phyloP scores from a whole-genome alignment of 108 stramenopile genomes.

The Parmales sp. region DNA sequence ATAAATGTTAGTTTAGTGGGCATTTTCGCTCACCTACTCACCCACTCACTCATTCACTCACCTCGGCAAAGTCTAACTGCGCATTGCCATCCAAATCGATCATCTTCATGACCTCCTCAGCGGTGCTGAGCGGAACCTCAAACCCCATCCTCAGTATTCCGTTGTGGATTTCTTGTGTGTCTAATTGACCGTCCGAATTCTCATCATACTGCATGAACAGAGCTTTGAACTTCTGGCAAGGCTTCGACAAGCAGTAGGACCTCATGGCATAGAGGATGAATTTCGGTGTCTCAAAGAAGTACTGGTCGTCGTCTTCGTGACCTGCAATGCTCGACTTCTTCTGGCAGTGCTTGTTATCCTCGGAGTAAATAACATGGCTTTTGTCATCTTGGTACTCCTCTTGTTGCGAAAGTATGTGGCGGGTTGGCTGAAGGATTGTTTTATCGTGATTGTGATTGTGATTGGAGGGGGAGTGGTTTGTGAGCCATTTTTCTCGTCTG shows the following conservation, averaged over 20 bases:
- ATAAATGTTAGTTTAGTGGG: no score
- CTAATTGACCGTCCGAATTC: background rate
- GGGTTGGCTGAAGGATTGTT: no score
- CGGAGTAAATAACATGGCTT: no score
- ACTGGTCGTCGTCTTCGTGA: background rate
- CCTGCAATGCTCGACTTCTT: no score
- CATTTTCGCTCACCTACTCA: no score
- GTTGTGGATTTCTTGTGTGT: background rate
- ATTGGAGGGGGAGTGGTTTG: no score
- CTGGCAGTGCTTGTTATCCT: no score
- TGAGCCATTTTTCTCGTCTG: no score
- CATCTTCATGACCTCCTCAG: background rate
- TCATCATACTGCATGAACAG: constrained; percentile 13
- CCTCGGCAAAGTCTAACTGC: background rate
- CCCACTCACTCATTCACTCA: no score
- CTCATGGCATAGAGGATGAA: background rate
- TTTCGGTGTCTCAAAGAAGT: background rate
- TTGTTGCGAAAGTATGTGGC: no score
- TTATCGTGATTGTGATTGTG: no score
- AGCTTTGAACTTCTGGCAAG: constrained; percentile 1
- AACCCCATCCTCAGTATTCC: constrained; percentile 2
- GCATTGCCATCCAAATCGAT: background rate
- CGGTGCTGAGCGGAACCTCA: background rate
- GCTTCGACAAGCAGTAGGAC: background rate
- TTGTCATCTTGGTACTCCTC: no score